Evolutionary conservation across 2,329 filamentous ascomycete species (phyloP), one percentile per base, ranked within the genome.

Genomic region (Purpureocillium lavendulum): DNA sequence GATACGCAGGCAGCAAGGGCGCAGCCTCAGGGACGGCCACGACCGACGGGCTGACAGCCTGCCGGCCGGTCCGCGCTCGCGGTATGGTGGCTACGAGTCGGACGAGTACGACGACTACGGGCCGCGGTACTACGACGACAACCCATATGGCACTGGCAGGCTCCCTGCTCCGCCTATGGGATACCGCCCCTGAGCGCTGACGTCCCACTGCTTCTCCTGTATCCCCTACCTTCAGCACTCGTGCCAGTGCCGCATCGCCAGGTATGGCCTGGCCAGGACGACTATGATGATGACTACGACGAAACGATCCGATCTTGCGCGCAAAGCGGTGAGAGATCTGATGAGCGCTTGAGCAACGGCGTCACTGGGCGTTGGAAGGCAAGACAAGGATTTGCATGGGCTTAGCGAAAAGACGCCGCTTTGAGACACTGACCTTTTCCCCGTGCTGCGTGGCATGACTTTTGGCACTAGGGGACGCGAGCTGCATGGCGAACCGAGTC

Each of bases 41-140:
- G 53, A 55, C 57, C 61, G 59, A 39, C 62, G 69, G 49, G 58
- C 64, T 47, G 65, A 68, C 50, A 67, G 64, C 52, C 67, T 66
- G 64, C 58, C 58, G 41, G 58, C 67, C 39, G 56, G 64, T 46
- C 59, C 61, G 54, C 59, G 65, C 47, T 54, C 59, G 31, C 59
- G 58, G 44, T 49, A 53, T 44, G 57, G 57, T 48, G 61, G 31
- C 38, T 35, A 65, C 43, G 66, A 69, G 40, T 52, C 48, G 36
- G 56, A 57, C 30, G 21, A 26, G 10, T 5, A 26, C 6, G 45
- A 64, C 41, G 67, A 71, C 39, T 55, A 55, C 31, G 64, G 61
- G 38, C 66, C 69, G 40, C 66, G 55, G 43, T 71, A 71, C 49
- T 53, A 59, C 34, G 67, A 73, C 45, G 68, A 64, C 39, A 69